Conservation (phyloP, 2,329 filamentous ascomycete species). For the Aurifilum marmelostoma region DNA sequence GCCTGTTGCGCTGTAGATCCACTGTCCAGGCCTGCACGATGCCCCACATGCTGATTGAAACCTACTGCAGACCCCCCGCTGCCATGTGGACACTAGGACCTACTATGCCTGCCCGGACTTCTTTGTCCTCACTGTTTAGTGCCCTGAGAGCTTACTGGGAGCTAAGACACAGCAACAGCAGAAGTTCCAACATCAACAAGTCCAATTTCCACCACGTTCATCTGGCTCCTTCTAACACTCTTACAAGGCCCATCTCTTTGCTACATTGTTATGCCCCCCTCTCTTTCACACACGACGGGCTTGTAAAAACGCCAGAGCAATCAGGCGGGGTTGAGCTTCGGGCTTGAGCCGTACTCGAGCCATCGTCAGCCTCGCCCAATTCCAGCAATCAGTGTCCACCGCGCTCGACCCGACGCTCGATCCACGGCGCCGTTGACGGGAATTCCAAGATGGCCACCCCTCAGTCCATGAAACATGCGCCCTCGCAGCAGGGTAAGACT, state of each 20-base stretch:
- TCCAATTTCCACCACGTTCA: not conserved
- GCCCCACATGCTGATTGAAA: not conserved
- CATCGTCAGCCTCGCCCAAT: constrained; percentile 5
- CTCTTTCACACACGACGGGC: not conserved
- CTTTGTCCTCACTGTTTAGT: not conserved
- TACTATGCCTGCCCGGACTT: not conserved
- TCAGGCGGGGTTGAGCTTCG: not conserved
- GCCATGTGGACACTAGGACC: not conserved
- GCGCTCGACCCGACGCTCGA: not conserved
- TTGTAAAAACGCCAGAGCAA: not conserved
- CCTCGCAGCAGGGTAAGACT: constrained; percentile 56
- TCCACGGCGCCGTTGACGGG: not conserved
- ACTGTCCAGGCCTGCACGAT: not conserved
- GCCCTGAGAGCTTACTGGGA: not conserved
- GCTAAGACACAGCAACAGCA: not conserved
- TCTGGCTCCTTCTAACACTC: not conserved
- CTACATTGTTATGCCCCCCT: not conserved
- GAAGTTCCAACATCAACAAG: not conserved
- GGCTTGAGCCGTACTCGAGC: not conserved
- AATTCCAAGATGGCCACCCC: constrained; percentile 50
- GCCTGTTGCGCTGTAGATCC: not conserved
- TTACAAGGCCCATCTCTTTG: not conserved
- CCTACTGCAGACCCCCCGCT: not conserved
- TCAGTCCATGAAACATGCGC: constrained; percentile 52
- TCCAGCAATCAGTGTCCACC: not conserved